Evolutionary conservation across 148 eudicot species (phyloP), one percentile per base, ranked within the genome.

Genomic region (Bassia scoparia): DNA sequence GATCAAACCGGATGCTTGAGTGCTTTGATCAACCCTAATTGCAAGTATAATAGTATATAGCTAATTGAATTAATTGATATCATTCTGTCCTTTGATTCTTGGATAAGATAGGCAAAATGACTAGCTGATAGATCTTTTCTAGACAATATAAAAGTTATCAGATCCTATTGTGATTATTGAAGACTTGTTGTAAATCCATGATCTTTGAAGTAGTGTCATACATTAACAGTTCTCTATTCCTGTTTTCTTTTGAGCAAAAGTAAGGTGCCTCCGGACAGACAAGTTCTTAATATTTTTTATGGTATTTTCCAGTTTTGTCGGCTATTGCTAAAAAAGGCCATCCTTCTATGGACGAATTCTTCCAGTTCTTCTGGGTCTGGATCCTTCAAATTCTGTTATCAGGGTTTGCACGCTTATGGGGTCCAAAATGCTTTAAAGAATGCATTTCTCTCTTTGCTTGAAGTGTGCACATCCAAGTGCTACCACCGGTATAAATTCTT

Each of bases 291-390:
- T 5, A 43, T 31, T 12, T 73, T 65, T 29, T 77, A 24, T 77
- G 67, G 27, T 74, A 65, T 61, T 75, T 79, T 77, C n/a, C 82
- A 94, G 98, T 80, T 90, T n/a, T 94, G 77, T 91, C 96, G 70
- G 81, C 85, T 64, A 83, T 95, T 75, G 99, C 99, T 64, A 83
- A 50, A 88, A 86, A 78, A 90, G 99, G 82, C 99, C 99, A 53
- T 87, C 99, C 16, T 90, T 95, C 71, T 95, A 95, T 76, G 99
- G 99, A 29, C 96, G 96, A 37, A 92, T 95, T 79, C 88, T 95
- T 65, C 96, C 99, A 2, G 97, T 92, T 68, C 85, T 95, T 72
- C 87, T 95, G 83, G n/a, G 96, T 73, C 69, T 95, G 73, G 94
- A 92, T 83, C 91, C 86, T 66, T 87, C 99, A 55, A 86, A 81